Evolutionary conservation across 2,329 filamentous ascomycete genomes (phyloP).

Genomic region (Penicillium sp.): DNA sequence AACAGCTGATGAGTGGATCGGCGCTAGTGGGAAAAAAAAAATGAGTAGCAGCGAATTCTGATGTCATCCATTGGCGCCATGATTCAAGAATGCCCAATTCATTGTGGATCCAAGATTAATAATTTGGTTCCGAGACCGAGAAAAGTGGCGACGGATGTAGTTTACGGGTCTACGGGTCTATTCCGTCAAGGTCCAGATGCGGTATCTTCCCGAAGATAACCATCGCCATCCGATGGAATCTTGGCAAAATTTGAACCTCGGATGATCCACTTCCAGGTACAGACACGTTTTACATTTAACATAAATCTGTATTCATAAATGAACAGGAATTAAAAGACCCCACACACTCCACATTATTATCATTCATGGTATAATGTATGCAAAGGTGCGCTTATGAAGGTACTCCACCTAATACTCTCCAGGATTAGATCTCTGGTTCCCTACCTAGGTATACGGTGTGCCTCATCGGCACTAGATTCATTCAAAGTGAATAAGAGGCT

Average conservation of each 20-base stretch:
- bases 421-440: no score
- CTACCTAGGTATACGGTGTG: no score
- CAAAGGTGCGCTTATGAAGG: no score
- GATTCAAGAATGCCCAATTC: background rate
- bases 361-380: no score
- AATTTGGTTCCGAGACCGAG: background rate
- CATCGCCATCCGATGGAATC: background rate
- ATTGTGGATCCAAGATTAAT: background rate
- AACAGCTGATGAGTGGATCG: background rate
- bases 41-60: background rate
- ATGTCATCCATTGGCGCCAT: conserved; percentile 1
- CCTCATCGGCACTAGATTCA: no score
- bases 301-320: no score
- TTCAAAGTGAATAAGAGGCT: no score
- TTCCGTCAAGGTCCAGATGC: background rate
- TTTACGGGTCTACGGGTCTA: background rate
- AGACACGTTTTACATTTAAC: no score
- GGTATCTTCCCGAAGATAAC: background rate
- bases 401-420: no score
- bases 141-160: background rate
- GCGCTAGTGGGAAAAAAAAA: conserved; percentile 1
- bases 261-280: no score
- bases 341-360: no score
- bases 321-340: no score
- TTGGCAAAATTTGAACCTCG: background rate